These are phyloP conservation scores for Kwoniella dejecticola DNA, from an alignment of 768 basidiomycete species.

Conservation along the genomic window DNA sequence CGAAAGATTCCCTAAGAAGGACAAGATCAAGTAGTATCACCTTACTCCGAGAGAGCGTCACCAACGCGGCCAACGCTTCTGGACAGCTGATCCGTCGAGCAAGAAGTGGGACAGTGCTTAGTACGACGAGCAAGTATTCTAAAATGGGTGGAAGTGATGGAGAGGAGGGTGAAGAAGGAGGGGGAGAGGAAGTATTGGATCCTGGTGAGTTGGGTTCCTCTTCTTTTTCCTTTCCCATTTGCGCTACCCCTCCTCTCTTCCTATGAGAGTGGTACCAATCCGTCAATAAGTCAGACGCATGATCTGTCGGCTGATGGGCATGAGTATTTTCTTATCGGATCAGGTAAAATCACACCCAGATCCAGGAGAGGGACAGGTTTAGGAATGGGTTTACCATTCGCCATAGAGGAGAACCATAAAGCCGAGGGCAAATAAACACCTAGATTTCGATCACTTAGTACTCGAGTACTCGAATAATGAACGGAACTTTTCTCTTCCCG, in stretches of 20 bases:
- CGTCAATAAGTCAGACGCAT: not conserved
- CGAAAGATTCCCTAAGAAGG: constrained; percentile 3
- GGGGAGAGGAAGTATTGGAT: constrained; percentile 4
- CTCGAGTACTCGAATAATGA: too few species aligned
- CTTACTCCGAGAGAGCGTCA: constrained; percentile 13
- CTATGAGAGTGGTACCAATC: too few species aligned
- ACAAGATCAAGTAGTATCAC: constrained; percentile 25
- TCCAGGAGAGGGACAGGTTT: constrained; percentile 11
- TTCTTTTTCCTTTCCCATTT: not conserved
- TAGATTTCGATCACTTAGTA: too few species aligned
- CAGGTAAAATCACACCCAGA: constrained; percentile 10
- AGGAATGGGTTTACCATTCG: constrained; percentile 1
- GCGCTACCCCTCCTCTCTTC: too few species aligned
- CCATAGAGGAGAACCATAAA: constrained; percentile 1
- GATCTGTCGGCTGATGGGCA: not conserved
- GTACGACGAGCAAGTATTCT: constrained; percentile 9
- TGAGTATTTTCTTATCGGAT: too few species aligned
- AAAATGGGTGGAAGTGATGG: constrained; percentile 6
- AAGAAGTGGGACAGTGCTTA: constrained; percentile 30
- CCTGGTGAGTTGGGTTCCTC: constrained; percentile 3
- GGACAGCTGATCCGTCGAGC: constrained; percentile 19
- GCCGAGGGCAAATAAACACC: too few species aligned
- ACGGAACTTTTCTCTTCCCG: too few species aligned
- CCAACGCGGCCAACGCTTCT: constrained; percentile 4
- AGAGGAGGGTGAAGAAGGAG: not conserved